Base-by-base conservation (phyloP, 139 green algal genomes). In the Chlorella sp. region DNA sequence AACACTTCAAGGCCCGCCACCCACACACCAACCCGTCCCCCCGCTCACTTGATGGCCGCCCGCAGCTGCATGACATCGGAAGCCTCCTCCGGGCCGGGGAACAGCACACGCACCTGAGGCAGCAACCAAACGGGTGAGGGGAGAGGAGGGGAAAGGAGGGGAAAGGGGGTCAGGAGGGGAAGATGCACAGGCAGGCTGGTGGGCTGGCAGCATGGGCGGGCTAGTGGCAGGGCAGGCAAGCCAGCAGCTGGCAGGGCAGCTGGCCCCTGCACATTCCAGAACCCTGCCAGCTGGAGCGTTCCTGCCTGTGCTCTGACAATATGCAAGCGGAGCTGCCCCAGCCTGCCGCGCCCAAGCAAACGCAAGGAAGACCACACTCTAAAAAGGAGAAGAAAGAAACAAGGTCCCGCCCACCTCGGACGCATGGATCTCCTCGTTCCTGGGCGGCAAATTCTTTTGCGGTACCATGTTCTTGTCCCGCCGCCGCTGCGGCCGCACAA, bases 341-440 rank as follows among this genome's bases (percentile, higher is more conserved):
- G n/a, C 28, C 30, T 53, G 34, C 75, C 26, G 32, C 32, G 32
- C 5, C 75, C 42, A 12, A 32, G 18, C 9, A 7, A 42, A n/a
- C 39, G 24, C 28, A 71, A 53, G 1, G 28, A 71, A 28, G 3
- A 53, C 22, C 40, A 19, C 11, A 34, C n/a, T n/a, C n/a, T n/a
- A n/a, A n/a, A n/a, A n/a, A n/a, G n/a, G n/a, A n/a, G n/a, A n/a
- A n/a, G n/a, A 68, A 11, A 64, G 71, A 14, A 3, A 30, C 21
- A 14, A 26, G 24, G 26, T 15, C 68, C 21, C 2, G 71, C 83
- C 18, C 40, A 81, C 84, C 84, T 88, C 66, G 12, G 42, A 30
- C 4, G 66, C 83, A 40, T 32, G n/a, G n/a, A 92, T 92, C 82
- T 92, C 60, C 73, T 90, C 69, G 32, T 92, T 92, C 26, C 61